Percentiles rank a stretch among this genome's conserved stretches.
Conservation (phyloP, 2,329 filamentous ascomycete genomes). For the Fusarium pseudoanthophilum region DNA sequence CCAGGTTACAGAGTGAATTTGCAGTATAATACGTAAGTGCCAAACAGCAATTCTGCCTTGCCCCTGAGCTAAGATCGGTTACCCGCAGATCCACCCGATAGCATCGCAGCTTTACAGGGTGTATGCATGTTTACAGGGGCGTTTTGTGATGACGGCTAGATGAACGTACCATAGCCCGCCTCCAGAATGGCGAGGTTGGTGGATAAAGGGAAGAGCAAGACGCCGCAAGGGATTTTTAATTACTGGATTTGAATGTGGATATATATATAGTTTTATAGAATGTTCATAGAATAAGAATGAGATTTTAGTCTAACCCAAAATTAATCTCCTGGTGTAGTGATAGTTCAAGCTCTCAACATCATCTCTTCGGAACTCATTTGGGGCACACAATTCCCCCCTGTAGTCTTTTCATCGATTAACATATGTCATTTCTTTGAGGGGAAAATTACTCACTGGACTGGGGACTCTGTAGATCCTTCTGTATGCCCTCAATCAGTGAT, state of each 20-base stretch:
- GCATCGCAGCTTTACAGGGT: neutral
- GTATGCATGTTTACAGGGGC: neutral
- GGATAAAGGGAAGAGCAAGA: rapidly evolving
- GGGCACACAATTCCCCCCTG: neutral
- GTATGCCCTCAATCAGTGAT: neutral
- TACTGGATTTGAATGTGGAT: rapidly evolving
- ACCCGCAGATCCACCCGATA: neutral
- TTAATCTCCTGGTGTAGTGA: neutral
- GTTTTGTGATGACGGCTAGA: neutral
- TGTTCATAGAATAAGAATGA: rapidly evolving
- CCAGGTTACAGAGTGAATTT: too few species aligned
- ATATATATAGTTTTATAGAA: neutral
- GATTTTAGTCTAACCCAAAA: neutral
- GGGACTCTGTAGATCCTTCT: neutral
- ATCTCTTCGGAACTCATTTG: neutral
- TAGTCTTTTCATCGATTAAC: neutral
- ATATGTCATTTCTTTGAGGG: rapidly evolving
- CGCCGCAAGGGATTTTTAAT: rapidly evolving
- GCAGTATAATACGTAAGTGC: neutral
- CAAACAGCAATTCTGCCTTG: neutral
- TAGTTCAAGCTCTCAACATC: neutral
- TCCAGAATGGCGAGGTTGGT: rapidly evolving
- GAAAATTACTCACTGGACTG: neutral
- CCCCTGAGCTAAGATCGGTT: neutral
- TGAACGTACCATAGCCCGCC: neutral